These are phyloP conservation scores for Pestalotiopsis sp. DNA, from an alignment of 2,329 filamentous ascomycete genomes.

Conservation along the genomic window DNA sequence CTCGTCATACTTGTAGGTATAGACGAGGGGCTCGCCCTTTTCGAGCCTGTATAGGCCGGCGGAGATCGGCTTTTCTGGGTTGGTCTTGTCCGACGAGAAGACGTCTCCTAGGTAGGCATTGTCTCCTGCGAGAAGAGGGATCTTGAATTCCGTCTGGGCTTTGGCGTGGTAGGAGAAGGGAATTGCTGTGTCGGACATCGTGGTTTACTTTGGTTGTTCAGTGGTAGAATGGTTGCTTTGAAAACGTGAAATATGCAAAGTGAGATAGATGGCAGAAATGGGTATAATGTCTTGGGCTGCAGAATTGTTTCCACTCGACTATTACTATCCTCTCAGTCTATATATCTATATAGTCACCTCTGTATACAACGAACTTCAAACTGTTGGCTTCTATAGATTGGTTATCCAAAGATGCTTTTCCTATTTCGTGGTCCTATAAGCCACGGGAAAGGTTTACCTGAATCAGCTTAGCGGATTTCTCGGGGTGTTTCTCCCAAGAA, in stretches of 20 bases:
- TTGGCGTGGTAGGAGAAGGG: conserved; percentile 47
- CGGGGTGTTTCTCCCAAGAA: no score
- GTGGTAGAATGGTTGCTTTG: neutral
- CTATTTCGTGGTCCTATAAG: no score
- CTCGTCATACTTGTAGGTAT: conserved; percentile 72
- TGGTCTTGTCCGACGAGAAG: conserved; percentile 54
- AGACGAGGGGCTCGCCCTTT: conserved; percentile 68
- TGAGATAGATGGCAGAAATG: neutral
- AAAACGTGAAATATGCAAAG: neutral
- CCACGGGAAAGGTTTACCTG: no score
- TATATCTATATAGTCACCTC: no score
- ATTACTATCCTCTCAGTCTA: no score
- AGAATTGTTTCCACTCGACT: no score
- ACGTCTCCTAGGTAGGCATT: conserved; percentile 71
- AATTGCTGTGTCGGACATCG: conserved; percentile 1
- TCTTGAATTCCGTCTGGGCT: conserved; percentile 63
- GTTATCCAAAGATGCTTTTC: no score
- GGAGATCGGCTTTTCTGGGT: conserved; percentile 62
- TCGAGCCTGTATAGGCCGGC: conserved; percentile 70
- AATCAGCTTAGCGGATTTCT: no score
- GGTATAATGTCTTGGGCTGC: no score
- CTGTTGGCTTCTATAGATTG: no score
- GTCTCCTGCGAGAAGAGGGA: conserved; percentile 63
- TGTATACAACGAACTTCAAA: no score
- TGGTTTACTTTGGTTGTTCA: neutral